phyloP scores from a whole-genome alignment of 2,329 filamentous ascomycete genomes.

The Coniochaeta prunicola region DNA sequence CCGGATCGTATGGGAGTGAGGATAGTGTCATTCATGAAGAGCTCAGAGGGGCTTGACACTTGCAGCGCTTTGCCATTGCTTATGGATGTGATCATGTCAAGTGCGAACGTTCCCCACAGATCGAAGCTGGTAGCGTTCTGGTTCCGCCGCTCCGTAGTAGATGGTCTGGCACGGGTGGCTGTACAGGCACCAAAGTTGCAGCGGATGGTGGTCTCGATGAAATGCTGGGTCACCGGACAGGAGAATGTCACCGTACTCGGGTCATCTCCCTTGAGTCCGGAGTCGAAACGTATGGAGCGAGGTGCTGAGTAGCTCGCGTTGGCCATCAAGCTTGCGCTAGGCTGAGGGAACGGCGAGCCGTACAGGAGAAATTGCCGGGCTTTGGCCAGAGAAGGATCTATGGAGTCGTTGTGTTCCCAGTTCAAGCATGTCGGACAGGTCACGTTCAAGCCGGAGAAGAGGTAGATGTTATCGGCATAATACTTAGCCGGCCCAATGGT shows the following conservation, averaged over 20 bases:
- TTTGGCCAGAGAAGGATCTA: not conserved
- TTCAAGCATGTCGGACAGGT: not conserved
- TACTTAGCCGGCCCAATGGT: not conserved
- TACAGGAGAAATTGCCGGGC: not conserved
- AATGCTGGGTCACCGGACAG: not conserved
- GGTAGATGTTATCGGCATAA: not conserved
- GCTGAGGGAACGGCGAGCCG: not conserved
- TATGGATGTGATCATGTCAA: not conserved
- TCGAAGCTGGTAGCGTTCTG: not conserved
- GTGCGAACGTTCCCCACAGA: not conserved
- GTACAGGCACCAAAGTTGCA: not conserved
- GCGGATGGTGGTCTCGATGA: conserved; percentile 1
- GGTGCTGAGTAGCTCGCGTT: not conserved
- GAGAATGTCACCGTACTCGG: not conserved
- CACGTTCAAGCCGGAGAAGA: not conserved
- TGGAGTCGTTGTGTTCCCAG: not conserved
- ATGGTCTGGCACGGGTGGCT: not conserved
- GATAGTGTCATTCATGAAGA: conserved; percentile 1
- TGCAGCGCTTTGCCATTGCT: not conserved
- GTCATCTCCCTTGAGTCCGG: not conserved
- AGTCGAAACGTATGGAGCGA: conserved; percentile 1
- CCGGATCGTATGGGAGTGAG: not conserved
- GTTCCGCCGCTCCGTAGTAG: not conserved
- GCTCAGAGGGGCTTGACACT: not conserved
- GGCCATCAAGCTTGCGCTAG: not conserved